Percentiles rank a stretch among this genome's conserved stretches.
Evolutionary conservation across 2,329 filamentous ascomycete species (phyloP).

Genomic region (Fusarium odoratissimum): DNA sequence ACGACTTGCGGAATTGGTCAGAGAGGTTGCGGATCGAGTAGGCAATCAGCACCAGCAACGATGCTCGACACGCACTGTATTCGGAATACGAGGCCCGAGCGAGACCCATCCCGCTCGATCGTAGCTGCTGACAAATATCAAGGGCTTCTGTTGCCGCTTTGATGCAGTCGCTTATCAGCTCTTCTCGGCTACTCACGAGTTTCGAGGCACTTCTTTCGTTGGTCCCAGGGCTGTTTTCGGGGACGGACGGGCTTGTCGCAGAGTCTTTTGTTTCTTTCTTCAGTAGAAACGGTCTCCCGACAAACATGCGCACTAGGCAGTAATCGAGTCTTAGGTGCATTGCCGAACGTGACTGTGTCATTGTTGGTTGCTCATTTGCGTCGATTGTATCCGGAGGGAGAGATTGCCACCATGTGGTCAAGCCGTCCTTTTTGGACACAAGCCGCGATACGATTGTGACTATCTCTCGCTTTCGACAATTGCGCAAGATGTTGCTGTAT

Average conservation of each 20-base stretch:
- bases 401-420: not conserved
- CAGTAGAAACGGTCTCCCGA: not conserved
- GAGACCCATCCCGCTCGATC: not conserved
- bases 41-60: slow-evolving; percentile 5
- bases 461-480: slow-evolving; percentile 1
- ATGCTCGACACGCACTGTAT: slow-evolving; percentile 9
- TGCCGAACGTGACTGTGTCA: not conserved
- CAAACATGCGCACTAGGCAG: slow-evolving; percentile 2
- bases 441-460: not conserved
- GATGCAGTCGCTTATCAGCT: slow-evolving; percentile 4
- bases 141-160: slow-evolving; percentile 10
- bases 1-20: not conserved
- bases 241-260: not conserved
- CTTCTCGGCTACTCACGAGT: not conserved
- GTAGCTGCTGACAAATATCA: slow-evolving; percentile 2
- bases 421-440: not conserved
- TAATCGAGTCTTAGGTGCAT: slow-evolving; percentile 4
- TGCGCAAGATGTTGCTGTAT: not conserved
- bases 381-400: not conserved
- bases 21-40: slow-evolving; percentile 8
- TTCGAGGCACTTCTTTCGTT: not conserved
- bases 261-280: not conserved
- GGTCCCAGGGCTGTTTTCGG: not conserved
- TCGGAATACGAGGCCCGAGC: slow-evolving; percentile 8
- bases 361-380: not conserved